A percentile compares a stretch with the other conserved stretches of the same genome.
Evolutionary conservation across 352 stramenopile genomes (phyloP).

Genomic region (Globisporangium abappressorium): DNA sequence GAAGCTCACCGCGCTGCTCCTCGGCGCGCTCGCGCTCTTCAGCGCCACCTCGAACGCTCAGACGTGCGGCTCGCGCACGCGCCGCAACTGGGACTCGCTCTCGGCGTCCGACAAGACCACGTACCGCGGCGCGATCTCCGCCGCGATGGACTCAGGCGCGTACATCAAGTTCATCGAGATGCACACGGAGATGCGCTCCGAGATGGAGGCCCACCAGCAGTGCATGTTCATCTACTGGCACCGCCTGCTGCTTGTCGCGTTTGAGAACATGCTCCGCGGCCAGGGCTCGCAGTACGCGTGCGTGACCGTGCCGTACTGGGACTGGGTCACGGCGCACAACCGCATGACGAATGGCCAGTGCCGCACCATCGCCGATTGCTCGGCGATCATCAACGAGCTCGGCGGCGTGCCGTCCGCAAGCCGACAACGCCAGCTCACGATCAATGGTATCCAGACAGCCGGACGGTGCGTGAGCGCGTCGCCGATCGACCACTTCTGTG

Average conservation of each 20-base stretch:
- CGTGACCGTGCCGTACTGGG: conserved; percentile 52
- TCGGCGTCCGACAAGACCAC: neutral
- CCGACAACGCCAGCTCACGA: conserved; percentile 21
- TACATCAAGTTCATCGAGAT: conserved; percentile 20
- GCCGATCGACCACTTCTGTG: conserved; percentile 47
- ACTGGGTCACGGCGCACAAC: conserved; percentile 19
- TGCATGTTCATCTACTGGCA: conserved; percentile 57
- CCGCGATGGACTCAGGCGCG: conserved; percentile 25
- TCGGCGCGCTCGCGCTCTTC: neutral
- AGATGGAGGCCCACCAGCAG: conserved; percentile 30
- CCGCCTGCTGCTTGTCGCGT: conserved; percentile 42
- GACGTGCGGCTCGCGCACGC: neutral
- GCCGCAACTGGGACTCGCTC: neutral
- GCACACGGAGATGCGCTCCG: conserved; percentile 3
- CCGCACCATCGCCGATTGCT: neutral
- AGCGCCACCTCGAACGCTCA: neutral
- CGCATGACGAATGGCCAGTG: conserved; percentile 5
- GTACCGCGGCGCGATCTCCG: conserved; percentile 13
- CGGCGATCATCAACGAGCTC: conserved; percentile 33
- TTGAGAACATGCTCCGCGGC: conserved; percentile 55
- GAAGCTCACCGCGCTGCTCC: neutral
- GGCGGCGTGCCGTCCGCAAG: conserved; percentile 21
- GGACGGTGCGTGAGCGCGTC: conserved; percentile 35
- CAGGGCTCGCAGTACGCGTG: conserved; percentile 26
- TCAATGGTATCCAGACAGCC: conserved; percentile 23